A percentile compares a stretch with the other conserved stretches of the same genome.
Evolutionary conservation across 2,329 filamentous ascomycete species (phyloP).

Genomic region (Westerdykella aurantiaca): DNA sequence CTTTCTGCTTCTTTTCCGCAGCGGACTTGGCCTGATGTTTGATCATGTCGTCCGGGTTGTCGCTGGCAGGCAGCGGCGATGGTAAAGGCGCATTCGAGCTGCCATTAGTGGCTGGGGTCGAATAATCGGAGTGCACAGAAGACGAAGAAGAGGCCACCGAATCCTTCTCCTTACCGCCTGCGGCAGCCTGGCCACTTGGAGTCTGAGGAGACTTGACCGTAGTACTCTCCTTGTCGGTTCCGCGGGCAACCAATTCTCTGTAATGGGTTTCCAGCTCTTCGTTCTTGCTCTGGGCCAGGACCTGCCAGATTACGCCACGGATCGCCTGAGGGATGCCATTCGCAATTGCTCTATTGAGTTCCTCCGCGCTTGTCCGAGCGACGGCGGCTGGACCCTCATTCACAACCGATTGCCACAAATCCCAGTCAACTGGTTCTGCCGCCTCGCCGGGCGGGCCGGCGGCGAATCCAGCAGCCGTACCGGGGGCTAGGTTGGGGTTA

Average conservation of each 20-base stretch:
- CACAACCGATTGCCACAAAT: conserved; percentile 93
- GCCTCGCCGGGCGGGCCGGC: conserved; percentile 68
- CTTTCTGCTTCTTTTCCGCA: conserved; percentile 70
- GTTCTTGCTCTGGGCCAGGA: conserved; percentile 90
- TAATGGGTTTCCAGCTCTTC: conserved; percentile 86
- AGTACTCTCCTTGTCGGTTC: conserved; percentile 66
- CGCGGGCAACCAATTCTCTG: conserved; percentile 69
- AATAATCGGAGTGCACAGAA: conserved; percentile 74
- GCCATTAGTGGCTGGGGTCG: conserved; percentile 52
- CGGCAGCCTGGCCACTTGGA: conserved; percentile 40
- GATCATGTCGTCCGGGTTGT: conserved; percentile 53
- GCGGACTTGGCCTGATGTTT: conserved; percentile 60
- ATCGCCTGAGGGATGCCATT: conserved; percentile 92
- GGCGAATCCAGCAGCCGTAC: conserved; percentile 76
- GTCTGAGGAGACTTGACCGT: conserved; percentile 13
- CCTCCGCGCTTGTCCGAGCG: conserved; percentile 78
- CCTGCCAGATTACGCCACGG: conserved; percentile 97
- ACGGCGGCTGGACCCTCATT: conserved; percentile 90
- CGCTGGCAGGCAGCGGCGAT: conserved; percentile 53
- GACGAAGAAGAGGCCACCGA: conserved; percentile 72
- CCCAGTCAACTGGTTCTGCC: conserved; percentile 82
- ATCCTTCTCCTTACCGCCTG: conserved; percentile 57
- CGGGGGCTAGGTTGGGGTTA: conserved; percentile 69
- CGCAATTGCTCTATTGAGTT: conserved; percentile 84
- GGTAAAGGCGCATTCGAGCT: conserved; percentile 28